phyloP scores from a whole-genome alignment of 2,329 filamentous ascomycete genomes.

The Scytalidium lignicola region DNA sequence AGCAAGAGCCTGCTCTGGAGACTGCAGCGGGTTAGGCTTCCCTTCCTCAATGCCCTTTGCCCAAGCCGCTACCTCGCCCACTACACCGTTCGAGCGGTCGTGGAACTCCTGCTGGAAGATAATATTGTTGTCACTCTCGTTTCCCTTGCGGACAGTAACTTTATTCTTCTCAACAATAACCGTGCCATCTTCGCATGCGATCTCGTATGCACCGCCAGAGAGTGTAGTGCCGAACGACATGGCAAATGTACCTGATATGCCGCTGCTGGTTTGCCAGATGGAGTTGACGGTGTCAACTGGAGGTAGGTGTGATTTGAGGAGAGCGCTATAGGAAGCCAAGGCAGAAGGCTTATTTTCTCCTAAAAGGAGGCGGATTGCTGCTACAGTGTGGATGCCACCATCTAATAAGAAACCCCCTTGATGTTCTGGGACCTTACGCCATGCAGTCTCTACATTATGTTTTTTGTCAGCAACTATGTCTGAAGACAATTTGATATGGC shows the following conservation, averaged over 20 bases:
- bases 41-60: conserved; percentile 21
- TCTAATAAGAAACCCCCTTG: conserved; percentile 76
- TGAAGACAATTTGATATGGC: background rate
- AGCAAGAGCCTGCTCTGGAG: conserved; percentile 20
- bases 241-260: conserved; percentile 25
- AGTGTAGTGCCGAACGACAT: conserved; percentile 26
- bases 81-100: conserved; percentile 22
- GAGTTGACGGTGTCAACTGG: conserved; percentile 29
- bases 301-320: conserved; percentile 23
- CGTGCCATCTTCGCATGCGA: conserved; percentile 28
- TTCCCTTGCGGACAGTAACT: conserved; percentile 22
- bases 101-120: conserved; percentile 22
- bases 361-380: conserved; percentile 56
- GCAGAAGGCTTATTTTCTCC: conserved; percentile 26
- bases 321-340: conserved; percentile 21
- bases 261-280: conserved; percentile 25
- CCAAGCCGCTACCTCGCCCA: conserved; percentile 26
- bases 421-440: conserved; percentile 65
- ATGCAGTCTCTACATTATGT: conserved; percentile 37
- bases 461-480: conserved; percentile 3
- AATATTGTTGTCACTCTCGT: conserved; percentile 18
- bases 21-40: conserved; percentile 17
- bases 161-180: conserved; percentile 18
- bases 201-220: conserved; percentile 22
- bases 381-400: conserved; percentile 68